phyloP scores from a whole-genome alignment of 345 rosid species.

The Acer negundo region DNA sequence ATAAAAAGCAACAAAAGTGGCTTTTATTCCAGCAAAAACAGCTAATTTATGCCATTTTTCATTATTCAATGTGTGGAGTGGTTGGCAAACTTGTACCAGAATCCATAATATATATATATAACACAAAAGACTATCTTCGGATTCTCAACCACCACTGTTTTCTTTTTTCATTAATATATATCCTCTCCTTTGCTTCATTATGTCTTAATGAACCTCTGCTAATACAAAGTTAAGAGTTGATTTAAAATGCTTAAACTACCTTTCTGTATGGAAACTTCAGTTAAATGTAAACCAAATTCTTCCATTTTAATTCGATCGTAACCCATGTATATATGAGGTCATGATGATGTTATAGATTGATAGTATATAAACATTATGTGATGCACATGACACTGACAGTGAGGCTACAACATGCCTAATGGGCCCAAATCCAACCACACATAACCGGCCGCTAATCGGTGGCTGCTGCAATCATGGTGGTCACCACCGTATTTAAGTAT shows the following conservation, averaged over 20 bases:
- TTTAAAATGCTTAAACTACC: too few relatives aligned
- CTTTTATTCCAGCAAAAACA: constrained; percentile 9
- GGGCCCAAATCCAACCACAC: neutral
- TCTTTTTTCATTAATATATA: neutral
- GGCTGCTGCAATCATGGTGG: neutral
- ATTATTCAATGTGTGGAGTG: constrained; percentile 17
- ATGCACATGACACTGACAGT: neutral
- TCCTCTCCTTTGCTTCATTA: neutral
- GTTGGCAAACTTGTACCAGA: constrained; percentile 11
- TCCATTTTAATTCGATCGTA: too few relatives aligned
- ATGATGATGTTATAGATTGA: neutral
- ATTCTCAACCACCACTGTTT: neutral
- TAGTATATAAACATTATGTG: too few relatives aligned
- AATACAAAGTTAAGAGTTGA: too few relatives aligned
- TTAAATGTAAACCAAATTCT: neutral
- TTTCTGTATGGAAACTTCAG: too few relatives aligned
- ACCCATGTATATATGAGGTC: neutral
- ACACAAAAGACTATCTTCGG: neutral
- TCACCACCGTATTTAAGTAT: neutral
- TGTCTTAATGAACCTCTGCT: too few relatives aligned
- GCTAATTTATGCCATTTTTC: constrained; percentile 25
- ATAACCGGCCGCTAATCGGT: neutral
- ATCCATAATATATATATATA: too few relatives aligned
- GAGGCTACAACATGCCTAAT: neutral
- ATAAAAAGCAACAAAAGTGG: neutral